These are phyloP conservation scores for Otatea glauca DNA, from an alignment of 176 grass and related monocot species.

Conservation along the genomic window DNA sequence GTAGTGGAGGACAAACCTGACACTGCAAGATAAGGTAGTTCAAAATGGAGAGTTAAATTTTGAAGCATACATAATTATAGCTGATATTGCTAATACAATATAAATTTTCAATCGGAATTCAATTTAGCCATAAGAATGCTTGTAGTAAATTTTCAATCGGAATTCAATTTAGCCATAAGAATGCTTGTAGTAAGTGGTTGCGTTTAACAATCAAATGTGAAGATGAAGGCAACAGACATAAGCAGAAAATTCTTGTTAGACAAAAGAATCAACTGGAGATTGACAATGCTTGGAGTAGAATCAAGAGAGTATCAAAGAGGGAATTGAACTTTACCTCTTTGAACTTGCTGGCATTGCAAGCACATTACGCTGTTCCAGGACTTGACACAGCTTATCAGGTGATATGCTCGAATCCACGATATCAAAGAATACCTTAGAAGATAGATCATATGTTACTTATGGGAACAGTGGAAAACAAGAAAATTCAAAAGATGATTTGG, in stretches of 20 bases:
- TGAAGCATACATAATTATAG: neutral
- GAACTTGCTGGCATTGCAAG: conserved; percentile 82
- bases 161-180: neutral
- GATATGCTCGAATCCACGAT: conserved; percentile 63
- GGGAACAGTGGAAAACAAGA: neutral
- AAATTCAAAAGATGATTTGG: neutral
- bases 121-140: neutral
- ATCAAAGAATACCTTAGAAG: conserved; percentile 74
- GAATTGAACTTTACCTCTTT: conserved; percentile 51
- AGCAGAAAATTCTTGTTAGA: neutral
- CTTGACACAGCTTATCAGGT: conserved; percentile 64
- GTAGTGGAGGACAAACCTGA: conserved; percentile 86
- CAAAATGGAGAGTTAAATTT: neutral
- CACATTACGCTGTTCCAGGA: conserved; percentile 69
- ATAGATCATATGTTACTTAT: neutral
- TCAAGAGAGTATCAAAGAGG: neutral
- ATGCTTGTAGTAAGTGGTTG: neutral
- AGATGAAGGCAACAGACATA: neutral
- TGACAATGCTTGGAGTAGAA: neutral
- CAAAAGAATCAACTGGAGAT: neutral
- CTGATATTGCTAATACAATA: neutral
- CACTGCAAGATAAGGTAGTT: conserved; percentile 48
- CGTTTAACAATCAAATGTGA: neutral
- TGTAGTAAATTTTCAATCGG: neutral
- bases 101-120: neutral